Conservation (phyloP, 2,329 filamentous ascomycete species). For the Karstenula rhodostoma region DNA sequence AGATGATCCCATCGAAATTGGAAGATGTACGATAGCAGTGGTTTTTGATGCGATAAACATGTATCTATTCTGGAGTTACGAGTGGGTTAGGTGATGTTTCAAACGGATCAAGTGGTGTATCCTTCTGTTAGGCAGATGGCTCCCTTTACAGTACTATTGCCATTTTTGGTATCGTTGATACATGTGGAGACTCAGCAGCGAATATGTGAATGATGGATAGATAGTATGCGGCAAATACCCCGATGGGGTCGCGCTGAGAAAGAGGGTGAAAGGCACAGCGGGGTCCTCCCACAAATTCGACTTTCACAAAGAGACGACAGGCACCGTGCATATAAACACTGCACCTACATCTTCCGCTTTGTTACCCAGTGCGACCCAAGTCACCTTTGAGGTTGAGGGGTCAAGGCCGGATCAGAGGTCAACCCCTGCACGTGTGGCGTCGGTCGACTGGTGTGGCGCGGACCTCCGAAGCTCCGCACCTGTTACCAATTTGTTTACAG, state of each 20-base stretch:
- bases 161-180: too few relatives aligned
- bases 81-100: not conserved
- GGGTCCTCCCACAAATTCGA: not conserved
- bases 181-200: not conserved
- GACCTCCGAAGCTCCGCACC: not conserved
- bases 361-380: not conserved
- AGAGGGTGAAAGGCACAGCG: constrained; percentile 5
- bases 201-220: not conserved
- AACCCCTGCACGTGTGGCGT: not conserved
- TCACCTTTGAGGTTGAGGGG: not conserved
- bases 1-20: too few relatives aligned
- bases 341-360: not conserved
- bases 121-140: not conserved
- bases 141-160: not conserved
- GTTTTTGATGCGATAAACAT: too few relatives aligned
- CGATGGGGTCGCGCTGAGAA: not conserved
- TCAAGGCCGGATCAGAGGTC: not conserved
- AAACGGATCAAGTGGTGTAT: not conserved
- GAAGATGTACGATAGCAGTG: too few relatives aligned
- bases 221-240: not conserved
- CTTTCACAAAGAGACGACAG: not conserved
- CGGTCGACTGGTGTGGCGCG: not conserved
- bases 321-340: not conserved
- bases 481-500: constrained; percentile 1
- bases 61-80: not conserved